These are phyloP conservation scores for Zanthoxylum bungeanum DNA, from an alignment of 345 rosid species.

Conservation along the genomic window DNA sequence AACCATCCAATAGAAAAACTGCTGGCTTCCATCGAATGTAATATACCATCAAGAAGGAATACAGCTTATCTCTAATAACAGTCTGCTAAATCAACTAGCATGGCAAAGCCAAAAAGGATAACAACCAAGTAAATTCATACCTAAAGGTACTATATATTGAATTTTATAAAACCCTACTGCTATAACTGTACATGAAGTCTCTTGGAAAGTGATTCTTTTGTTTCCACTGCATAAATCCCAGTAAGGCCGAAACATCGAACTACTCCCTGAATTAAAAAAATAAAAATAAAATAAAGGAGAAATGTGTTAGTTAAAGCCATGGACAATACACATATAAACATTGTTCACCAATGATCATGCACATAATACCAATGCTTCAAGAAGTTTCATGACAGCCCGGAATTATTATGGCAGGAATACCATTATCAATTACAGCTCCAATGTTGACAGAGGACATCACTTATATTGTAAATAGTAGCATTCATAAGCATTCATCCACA, in stretches of 20 bases:
- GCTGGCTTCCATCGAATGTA: background rate
- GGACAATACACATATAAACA: background rate
- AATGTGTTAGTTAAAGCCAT: background rate
- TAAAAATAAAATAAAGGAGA: background rate
- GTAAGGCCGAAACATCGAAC: background rate
- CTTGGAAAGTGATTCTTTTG: background rate
- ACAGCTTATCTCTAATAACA: background rate
- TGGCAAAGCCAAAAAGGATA: background rate
- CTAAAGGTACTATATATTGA: background rate
- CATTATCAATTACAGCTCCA: background rate
- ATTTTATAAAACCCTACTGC: background rate
- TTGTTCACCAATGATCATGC: background rate
- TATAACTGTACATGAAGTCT: background rate
- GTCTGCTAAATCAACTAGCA: constrained; percentile 5
- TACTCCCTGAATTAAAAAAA: constrained; percentile 23
- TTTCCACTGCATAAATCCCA: background rate
- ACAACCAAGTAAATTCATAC: background rate
- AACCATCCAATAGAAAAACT: background rate
- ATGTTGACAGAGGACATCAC: background rate
- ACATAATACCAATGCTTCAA: background rate
- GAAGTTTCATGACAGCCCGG: background rate
- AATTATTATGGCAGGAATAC: background rate
- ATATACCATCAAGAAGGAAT: background rate
- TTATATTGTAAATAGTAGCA: background rate
- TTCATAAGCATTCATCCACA: background rate